Evolutionary conservation across 371 early-diverging fungal genomes (phyloP).

Genomic region (Rhizopus delemar): DNA sequence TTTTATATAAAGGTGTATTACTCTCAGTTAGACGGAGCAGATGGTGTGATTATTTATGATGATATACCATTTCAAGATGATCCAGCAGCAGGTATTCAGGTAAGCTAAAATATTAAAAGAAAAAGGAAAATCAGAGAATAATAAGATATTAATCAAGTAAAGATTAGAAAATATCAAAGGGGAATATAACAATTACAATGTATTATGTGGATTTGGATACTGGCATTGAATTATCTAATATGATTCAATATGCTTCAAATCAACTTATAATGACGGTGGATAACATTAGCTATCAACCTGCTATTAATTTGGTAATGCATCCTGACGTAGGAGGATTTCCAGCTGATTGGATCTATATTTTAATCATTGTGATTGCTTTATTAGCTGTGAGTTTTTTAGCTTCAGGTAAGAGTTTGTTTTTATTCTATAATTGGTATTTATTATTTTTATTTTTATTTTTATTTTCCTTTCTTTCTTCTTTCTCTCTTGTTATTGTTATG

Average conservation of each 20-base stretch:
- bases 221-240: constrained; percentile 30
- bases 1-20: constrained; percentile 39
- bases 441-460: constrained; percentile 5
- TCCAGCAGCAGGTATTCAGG: constrained; percentile 31
- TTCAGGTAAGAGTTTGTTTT: constrained; percentile 43
- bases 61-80: constrained; percentile 42
- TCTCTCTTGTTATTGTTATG: constrained; percentile 3
- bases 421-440: constrained; percentile 10
- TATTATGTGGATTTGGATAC: constrained; percentile 44
- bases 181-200: constrained; percentile 40
- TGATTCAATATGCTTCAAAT: constrained; percentile 22
- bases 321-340: constrained; percentile 48
- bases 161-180: constrained; percentile 31
- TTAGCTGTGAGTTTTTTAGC: constrained; percentile 53
- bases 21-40: constrained; percentile 41
- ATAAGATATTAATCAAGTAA: not conserved
- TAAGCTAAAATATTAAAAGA: constrained; percentile 11
- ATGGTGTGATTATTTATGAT: constrained; percentile 44
- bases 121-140: not conserved
- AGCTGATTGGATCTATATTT: constrained; percentile 59
- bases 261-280: constrained; percentile 15
- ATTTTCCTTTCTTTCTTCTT: constrained; percentile 12
- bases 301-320: constrained; percentile 35
- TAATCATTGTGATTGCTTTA: constrained; percentile 58
- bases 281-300: constrained; percentile 27